phyloP scores from a whole-genome alignment of 2,329 filamentous ascomycete species.

The Penicillium brasilianum region DNA sequence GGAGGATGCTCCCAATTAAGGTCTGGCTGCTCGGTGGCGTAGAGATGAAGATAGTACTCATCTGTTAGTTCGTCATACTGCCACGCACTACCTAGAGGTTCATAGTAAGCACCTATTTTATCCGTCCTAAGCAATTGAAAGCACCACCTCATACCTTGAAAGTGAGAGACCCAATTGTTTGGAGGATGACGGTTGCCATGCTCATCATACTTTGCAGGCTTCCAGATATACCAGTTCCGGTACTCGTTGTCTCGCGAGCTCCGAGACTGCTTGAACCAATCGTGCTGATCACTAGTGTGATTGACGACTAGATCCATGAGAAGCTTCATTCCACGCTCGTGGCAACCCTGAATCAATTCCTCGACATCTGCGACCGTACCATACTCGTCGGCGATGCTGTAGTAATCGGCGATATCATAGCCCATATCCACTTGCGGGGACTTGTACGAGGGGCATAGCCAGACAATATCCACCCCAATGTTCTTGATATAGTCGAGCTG shows the following conservation, averaged over 20 bases:
- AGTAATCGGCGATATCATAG: conserved; percentile 65
- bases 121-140: too few species aligned
- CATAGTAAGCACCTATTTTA: neutral
- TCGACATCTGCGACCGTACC: conserved; percentile 71
- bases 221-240: conserved; percentile 70
- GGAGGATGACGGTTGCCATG: conserved; percentile 70
- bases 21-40: conserved; percentile 76
- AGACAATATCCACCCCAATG: conserved; percentile 67
- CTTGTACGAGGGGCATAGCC: conserved; percentile 58
- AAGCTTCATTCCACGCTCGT: conserved; percentile 69
- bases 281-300: conserved; percentile 73
- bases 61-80: conserved; percentile 71
- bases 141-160: conserved; percentile 36
- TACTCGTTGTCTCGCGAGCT: conserved; percentile 66
- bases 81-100: conserved; percentile 46
- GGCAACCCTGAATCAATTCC: conserved; percentile 62
- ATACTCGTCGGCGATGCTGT: conserved; percentile 67
- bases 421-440: conserved; percentile 61
- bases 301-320: conserved; percentile 80
- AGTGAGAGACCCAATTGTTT: conserved; percentile 71
- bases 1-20: conserved; percentile 81
- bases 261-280: conserved; percentile 72
- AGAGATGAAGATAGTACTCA: conserved; percentile 79
- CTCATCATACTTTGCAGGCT: conserved; percentile 57
- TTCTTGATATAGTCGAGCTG: conserved; percentile 68